A percentile compares a stretch with the other conserved stretches of the same genome.
Evolutionary conservation across 306 rosid species (phyloP).

Genomic region (Neltuma alba): DNA sequence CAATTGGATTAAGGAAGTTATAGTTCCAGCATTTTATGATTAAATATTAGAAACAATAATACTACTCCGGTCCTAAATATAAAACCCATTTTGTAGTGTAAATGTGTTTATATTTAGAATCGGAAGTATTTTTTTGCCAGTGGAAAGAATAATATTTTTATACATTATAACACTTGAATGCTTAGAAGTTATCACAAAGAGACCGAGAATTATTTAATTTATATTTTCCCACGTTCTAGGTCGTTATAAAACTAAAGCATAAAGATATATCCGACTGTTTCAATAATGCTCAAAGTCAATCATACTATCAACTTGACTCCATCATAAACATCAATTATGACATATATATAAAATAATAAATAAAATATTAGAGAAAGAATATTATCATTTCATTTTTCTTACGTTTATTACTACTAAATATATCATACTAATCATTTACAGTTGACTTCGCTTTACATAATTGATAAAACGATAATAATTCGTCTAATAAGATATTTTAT

Average conservation of each 20-base stretch:
- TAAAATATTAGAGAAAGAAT: neutral
- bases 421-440: neutral
- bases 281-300: conserved; percentile 7
- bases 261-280: neutral
- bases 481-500: neutral
- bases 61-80: no score
- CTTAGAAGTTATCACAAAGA: neutral
- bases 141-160: neutral
- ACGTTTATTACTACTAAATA: neutral
- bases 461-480: neutral
- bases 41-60: neutral
- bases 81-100: no score
- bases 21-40: neutral
- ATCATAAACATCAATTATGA: neutral
- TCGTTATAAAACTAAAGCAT: neutral
- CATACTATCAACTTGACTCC: neutral
- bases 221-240: neutral
- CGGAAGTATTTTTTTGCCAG: no score
- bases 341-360: neutral
- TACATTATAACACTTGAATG: neutral
- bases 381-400: neutral
- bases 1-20: conserved; percentile 20
- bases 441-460: neutral
- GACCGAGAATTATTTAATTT: neutral
- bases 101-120: no score